These are phyloP conservation scores for Ophiostoma ulmi DNA, from an alignment of 2,329 filamentous ascomycete species.

Conservation along the genomic window DNA sequence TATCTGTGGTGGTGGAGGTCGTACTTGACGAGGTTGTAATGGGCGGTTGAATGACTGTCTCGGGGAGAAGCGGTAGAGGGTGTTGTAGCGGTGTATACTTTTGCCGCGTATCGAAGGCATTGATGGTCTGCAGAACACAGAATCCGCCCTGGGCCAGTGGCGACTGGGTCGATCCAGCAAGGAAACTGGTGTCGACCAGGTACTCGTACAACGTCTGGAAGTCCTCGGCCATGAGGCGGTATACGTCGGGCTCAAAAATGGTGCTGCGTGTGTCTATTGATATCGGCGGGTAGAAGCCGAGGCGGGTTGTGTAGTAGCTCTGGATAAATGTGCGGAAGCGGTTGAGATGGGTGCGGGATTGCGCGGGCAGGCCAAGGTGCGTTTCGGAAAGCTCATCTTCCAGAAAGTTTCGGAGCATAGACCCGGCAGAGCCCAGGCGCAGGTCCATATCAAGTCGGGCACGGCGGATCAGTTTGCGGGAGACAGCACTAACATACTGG, in stretches of 20 bases:
- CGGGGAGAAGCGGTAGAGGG: slow-evolving; percentile 63
- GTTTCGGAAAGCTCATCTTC: slow-evolving; percentile 64
- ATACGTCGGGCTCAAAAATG: slow-evolving; percentile 54
- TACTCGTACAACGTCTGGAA: slow-evolving; percentile 67
- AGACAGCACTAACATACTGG: slow-evolving; percentile 48
- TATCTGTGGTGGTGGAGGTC: slow-evolving; percentile 28
- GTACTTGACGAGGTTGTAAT: slow-evolving; percentile 23
- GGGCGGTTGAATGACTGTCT: slow-evolving; percentile 27
- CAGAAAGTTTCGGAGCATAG: slow-evolving; percentile 61
- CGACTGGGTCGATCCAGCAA: slow-evolving; percentile 46
- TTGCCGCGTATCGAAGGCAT: slow-evolving; percentile 59
- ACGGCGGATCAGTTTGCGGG: slow-evolving; percentile 60
- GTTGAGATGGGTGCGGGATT: slow-evolving; percentile 62
- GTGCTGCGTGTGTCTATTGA: slow-evolving; percentile 38
- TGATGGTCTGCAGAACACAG: slow-evolving; percentile 63
- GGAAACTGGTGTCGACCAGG: slow-evolving; percentile 59
- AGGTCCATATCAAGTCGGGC: slow-evolving; percentile 61
- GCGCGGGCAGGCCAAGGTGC: slow-evolving; percentile 58
- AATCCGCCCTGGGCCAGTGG: slow-evolving; percentile 59
- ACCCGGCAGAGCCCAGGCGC: slow-evolving; percentile 53
- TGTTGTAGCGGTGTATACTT: slow-evolving; percentile 56
- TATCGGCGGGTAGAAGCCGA: slow-evolving; percentile 67
- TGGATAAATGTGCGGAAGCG: slow-evolving; percentile 66
- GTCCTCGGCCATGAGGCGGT: slow-evolving; percentile 59
- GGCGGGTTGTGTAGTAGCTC: slow-evolving; percentile 59